Evolutionary conservation across 371 early-diverging fungal species (phyloP).

Genomic region (Mortierella sp.): DNA sequence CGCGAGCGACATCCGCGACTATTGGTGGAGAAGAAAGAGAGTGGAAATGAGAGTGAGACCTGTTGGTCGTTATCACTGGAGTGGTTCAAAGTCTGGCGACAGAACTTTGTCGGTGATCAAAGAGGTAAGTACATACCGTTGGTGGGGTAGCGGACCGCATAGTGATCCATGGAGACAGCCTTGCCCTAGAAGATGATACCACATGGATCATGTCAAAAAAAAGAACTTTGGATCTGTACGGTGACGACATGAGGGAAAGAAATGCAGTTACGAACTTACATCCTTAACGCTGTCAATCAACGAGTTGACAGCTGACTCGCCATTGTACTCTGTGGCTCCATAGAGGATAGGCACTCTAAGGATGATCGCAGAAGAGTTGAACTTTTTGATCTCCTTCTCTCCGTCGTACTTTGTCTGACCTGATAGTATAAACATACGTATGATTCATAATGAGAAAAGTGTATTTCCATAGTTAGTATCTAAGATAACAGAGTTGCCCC

Average conservation of each 20-base stretch:
- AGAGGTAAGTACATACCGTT: conserved; percentile 63
- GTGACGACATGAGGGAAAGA: background rate
- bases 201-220: background rate
- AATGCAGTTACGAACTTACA: conserved; percentile 17
- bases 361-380: conserved; percentile 72
- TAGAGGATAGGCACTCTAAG: conserved; percentile 89
- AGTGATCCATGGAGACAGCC: conserved; percentile 75
- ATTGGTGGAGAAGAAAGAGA: background rate
- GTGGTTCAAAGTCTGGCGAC: background rate
- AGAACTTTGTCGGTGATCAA: too few relatives aligned
- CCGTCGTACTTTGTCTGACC: conserved; percentile 82
- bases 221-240: background rate
- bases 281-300: conserved; percentile 76
- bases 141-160: conserved; percentile 83
- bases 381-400: conserved; percentile 73
- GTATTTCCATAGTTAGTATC: background rate
- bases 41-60: background rate
- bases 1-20: conserved; percentile 79
- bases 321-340: conserved; percentile 74
- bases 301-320: conserved; percentile 85
- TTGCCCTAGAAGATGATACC: conserved; percentile 29
- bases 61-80: background rate
- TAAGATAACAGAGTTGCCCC: background rate
- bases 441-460: background rate
- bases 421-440: conserved; percentile 7